These are phyloP conservation scores for Prunus padus DNA, from an alignment of 306 rosid species.

Conservation along the genomic window DNA sequence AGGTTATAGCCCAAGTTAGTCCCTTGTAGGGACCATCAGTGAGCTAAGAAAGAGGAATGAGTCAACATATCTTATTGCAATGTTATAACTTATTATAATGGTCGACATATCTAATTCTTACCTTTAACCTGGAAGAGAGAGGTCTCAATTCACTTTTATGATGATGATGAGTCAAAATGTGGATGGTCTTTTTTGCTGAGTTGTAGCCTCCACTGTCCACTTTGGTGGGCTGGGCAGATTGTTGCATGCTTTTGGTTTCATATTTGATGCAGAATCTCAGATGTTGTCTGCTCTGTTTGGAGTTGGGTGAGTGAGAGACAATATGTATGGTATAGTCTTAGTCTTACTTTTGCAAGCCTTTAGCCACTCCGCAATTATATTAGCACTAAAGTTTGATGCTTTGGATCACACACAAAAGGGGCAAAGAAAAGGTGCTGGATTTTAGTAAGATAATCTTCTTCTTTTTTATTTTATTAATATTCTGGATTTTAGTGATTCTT, in stretches of 20 bases:
- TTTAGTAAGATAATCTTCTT: neutral
- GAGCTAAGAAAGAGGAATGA: too few species aligned
- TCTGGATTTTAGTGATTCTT: too few species aligned
- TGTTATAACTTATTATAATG: too few species aligned
- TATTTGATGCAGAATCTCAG: neutral
- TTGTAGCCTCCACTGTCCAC: neutral
- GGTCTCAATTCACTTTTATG: neutral
- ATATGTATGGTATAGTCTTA: too few species aligned
- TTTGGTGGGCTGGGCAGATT: neutral
- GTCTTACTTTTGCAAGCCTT: too few species aligned
- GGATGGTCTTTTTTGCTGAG: neutral
- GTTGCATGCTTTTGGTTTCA: conserved; percentile 13
- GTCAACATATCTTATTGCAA: too few species aligned
- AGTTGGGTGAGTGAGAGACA: neutral
- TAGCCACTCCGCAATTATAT: too few species aligned
- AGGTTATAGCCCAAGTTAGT: too few species aligned
- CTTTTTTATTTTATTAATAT: too few species aligned
- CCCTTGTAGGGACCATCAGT: too few species aligned
- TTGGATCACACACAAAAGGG: neutral
- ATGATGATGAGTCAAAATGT: neutral
- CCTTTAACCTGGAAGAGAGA: neutral
- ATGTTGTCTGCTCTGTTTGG: neutral
- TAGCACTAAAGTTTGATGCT: neutral
- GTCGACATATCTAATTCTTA: too few species aligned
- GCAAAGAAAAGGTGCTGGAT: neutral